Base-by-base conservation (phyloP, 2,329 filamentous ascomycete species). In the Rugonectria rugulosa region DNA sequence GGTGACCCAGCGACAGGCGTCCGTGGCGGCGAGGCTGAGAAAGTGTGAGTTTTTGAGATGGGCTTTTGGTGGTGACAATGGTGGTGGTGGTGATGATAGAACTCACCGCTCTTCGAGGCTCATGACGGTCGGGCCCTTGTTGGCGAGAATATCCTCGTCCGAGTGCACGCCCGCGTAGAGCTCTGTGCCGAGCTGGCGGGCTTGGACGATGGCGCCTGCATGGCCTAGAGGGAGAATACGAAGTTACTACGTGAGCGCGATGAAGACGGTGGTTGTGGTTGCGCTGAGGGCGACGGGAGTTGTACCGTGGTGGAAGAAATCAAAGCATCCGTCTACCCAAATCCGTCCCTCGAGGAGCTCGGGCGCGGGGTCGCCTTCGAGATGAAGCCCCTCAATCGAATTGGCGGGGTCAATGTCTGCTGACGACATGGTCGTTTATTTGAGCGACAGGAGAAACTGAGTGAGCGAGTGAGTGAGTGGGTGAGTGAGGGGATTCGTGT, bases 111-210 rank as follows among this genome's bases (percentile, higher is more conserved):
- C 95, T 64, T 88, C 83, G 53, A 98, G 81, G 53, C 86, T 94
- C 95, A 99, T 99, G 66, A 99, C 95, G 1, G 94, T 97, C 1
- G 95, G 95, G 6, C 95, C 95, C 78, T 99, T 99, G 80, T 99
- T 97, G 71, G 93, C 90, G 64, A 97, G 81, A 68, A 99, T 99
- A 47, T 90, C 89, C 75, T 97, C 92, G 73, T 99, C 95, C 4
- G 92, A 96, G 78, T 99, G 95, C 47, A 99, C 89, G 56, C 95
- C 95, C 29, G 97, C 92, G 63, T 91, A 88, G 43, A 99, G 86
- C 77, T 96, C 91, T 62, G 85, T 86, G 64, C 95, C 95, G 17
- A 98, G 84, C 74, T 92, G 92, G 61, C 95, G 90, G 45, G 95
- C 95, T 76, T 99, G 95, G 43, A 99, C 86, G 83, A 98, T 96